Base-by-base conservation (phyloP, 164 flowering plant genomes). In the Brasenia schreberi region DNA sequence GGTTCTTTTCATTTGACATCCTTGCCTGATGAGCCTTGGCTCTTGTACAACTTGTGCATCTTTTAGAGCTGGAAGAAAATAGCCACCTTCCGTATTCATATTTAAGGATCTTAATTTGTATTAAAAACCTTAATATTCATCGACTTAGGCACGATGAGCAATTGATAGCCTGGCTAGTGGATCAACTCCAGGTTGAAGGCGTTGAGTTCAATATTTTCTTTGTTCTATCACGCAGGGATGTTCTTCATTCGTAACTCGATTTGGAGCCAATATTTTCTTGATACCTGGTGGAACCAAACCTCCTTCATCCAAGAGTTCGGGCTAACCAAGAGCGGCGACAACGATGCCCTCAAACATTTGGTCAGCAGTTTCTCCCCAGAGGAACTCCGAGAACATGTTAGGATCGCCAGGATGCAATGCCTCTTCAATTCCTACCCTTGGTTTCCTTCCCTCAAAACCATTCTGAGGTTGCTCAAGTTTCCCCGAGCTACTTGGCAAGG, bases 261-360 rank as follows among this genome's bases (percentile, higher is more conserved):
- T 11, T 71, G 73, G 73, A 71, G 73, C 73, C 18, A 59, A 5
- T 61, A 61, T 33, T 71, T 71, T 18, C 69, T 71, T 19, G 63
- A 71, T 62, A 71, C 73, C 52, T 71, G 73, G 73, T 71, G 73
- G 73, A 71, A 71, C 43, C 73, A 66, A 61, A 71, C 69, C 42
- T 58, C 65, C 10, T 71, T 66, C 62, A 45, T 66, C 12, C 69
- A 66, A 7, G 9, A 60, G n/a, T 66, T 71, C 43, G 73, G 73
- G 7, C 62, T 65, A 4, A 61, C 73, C 23, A 71, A 71, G 33
- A 71, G 73, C 53, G 73, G 73, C 6, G 73, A 71, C 66, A 71
- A 71, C 61, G 73, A 71, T 64, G 73, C 73, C 18, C 65, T 71
- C 39, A 71, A 71, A 53, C 7, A 52, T 7, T 53, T 71, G 19